Evolutionary conservation across 371 early-diverging fungal genomes (phyloP).

Genomic region (Mortierella sp.): DNA sequence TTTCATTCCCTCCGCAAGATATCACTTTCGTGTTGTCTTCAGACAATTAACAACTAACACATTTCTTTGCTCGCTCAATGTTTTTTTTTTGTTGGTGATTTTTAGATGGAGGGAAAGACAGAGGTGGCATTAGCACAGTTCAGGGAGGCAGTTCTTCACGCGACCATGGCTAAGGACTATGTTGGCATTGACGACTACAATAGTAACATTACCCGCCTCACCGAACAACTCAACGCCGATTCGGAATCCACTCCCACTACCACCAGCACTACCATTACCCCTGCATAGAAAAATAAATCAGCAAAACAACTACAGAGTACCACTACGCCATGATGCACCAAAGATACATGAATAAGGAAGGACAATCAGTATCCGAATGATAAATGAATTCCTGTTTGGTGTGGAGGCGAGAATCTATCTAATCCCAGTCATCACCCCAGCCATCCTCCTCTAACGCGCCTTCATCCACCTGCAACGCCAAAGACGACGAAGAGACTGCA

Average conservation of each 20-base stretch:
- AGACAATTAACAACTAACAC: too few relatives aligned
- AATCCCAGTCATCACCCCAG: constrained; percentile 56
- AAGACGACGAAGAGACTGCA: constrained; percentile 10
- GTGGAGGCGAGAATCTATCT: neutral
- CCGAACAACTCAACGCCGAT: constrained; percentile 1
- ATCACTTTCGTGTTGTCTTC: too few relatives aligned
- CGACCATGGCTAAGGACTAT: constrained; percentile 51
- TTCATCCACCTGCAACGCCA: constrained; percentile 37
- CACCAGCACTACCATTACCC: neutral
- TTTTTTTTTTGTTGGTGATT: neutral
- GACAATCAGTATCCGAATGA: too few relatives aligned
- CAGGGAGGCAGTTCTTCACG: constrained; percentile 39
- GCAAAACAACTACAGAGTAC: too few relatives aligned
- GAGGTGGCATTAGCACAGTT: constrained; percentile 38
- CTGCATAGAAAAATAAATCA: constrained; percentile 6
- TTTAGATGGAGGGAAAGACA: constrained; percentile 46
- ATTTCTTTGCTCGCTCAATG: too few relatives aligned
- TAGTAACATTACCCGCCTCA: constrained; percentile 30
- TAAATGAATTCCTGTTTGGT: neutral
- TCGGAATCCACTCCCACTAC: neutral
- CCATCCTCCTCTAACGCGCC: constrained; percentile 43
- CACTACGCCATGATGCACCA: too few relatives aligned
- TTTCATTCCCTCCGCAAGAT: too few relatives aligned
- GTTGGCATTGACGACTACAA: constrained; percentile 49
- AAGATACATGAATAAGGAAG: too few relatives aligned